Evolutionary conservation across 495 filamentous ascomycete genomes (phyloP).

Genomic region (Chaetomidium leptoderma): DNA sequence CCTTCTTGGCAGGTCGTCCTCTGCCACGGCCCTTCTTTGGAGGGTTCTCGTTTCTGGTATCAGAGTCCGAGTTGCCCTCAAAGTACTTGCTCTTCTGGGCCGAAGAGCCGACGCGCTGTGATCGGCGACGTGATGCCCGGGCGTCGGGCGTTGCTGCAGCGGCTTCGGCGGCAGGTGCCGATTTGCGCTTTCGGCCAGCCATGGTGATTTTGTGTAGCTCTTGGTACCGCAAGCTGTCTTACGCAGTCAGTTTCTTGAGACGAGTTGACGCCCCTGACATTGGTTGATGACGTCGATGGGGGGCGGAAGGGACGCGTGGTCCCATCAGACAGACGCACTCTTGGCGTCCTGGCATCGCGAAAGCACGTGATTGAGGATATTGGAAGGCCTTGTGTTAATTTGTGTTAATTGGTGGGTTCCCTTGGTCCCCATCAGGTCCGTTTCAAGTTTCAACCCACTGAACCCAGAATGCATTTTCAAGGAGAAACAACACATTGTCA

Average conservation of each 20-base stretch:
- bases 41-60: not conserved
- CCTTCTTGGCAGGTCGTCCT: slow-evolving; percentile 15
- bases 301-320: no score
- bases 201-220: slow-evolving; percentile 6
- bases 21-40: not conserved
- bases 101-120: slow-evolving; percentile 33
- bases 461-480: no score
- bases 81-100: slow-evolving; percentile 41
- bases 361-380: no score
- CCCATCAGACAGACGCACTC: no score
- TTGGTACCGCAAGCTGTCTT: not conserved
- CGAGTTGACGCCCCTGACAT: not conserved
- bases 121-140: slow-evolving; percentile 32
- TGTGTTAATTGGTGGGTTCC: no score
- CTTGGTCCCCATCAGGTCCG: no score
- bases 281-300: no score
- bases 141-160: slow-evolving; percentile 6
- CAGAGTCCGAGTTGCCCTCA: slow-evolving; percentile 23
- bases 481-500: no score
- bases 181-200: slow-evolving; percentile 23
- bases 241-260: not conserved
- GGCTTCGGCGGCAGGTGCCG: slow-evolving; percentile 8
- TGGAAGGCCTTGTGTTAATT: no score
- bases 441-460: no score
- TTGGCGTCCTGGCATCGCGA: no score